These are phyloP conservation scores for Boletus fagicola DNA, from an alignment of 768 basidiomycete genomes.

Conservation along the genomic window DNA sequence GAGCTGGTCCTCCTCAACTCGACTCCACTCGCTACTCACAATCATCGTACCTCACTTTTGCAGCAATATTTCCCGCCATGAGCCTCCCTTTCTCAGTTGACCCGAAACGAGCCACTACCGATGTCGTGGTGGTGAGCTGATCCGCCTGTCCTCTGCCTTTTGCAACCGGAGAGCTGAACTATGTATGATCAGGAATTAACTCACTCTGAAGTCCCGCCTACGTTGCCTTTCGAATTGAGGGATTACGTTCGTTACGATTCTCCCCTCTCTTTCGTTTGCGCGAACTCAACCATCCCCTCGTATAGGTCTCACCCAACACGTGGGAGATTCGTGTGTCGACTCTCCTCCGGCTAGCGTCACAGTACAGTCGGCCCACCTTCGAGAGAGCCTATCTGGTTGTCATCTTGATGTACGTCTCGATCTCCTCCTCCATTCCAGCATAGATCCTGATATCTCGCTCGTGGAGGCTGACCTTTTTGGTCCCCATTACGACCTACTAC, in stretches of 20 bases:
- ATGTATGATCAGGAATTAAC: conserved; percentile 33
- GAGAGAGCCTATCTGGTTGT: conserved; percentile 44
- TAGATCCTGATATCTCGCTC: background rate
- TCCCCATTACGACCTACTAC: conserved; percentile 41
- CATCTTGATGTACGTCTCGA: conserved; percentile 38
- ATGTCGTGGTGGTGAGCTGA: conserved; percentile 28
- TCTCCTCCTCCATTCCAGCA: background rate
- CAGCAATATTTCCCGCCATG: conserved; percentile 10
- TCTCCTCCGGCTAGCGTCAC: conserved; percentile 36
- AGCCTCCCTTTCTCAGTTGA: conserved; percentile 8
- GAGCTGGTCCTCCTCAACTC: conserved; percentile 22
- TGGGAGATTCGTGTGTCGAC: conserved; percentile 45
- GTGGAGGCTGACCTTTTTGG: conserved; percentile 37
- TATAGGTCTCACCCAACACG: conserved; percentile 41
- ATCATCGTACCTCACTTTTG: background rate
- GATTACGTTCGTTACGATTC: conserved; percentile 31
- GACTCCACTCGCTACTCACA: background rate
- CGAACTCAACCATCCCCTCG: background rate
- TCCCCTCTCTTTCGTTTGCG: background rate
- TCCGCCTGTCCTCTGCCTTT: background rate
- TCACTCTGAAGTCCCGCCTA: conserved; percentile 28
- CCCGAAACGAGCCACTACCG: conserved; percentile 16
- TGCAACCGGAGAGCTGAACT: background rate
- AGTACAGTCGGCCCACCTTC: conserved; percentile 43
- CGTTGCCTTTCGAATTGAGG: conserved; percentile 39